phyloP scores from a whole-genome alignment of 2,329 filamentous ascomycete species.

The Cladobotryum protrusum region DNA sequence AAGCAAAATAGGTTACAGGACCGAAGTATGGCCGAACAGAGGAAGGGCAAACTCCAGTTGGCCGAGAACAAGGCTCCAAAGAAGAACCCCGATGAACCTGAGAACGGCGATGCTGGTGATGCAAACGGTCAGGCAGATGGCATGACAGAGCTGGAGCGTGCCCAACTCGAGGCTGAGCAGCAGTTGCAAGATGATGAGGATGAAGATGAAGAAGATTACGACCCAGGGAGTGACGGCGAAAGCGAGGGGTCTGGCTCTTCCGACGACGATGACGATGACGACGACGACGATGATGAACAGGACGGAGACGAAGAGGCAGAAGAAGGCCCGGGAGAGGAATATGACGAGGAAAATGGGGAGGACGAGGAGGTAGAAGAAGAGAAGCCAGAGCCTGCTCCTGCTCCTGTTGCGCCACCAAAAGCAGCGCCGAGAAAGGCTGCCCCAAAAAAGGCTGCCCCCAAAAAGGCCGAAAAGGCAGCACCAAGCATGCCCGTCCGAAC shows the following conservation, averaged over 20 bases:
- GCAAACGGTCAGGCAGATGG: constrained; percentile 32
- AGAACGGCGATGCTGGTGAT: constrained; percentile 27
- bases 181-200: constrained; percentile 54
- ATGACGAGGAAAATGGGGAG: constrained; percentile 20
- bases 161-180: constrained; percentile 46
- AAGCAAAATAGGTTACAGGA: constrained; percentile 57
- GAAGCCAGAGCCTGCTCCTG: constrained; percentile 10
- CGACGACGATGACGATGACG: constrained; percentile 47
- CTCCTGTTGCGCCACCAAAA: background rate
- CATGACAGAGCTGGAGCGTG: constrained; percentile 44
- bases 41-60: constrained; percentile 58
- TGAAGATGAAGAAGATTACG: constrained; percentile 60
- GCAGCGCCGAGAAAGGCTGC: too few species aligned
- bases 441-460: background rate
- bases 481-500: constrained; percentile 18
- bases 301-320: constrained; percentile 33
- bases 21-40: constrained; percentile 61
- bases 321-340: constrained; percentile 25
- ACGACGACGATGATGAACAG: constrained; percentile 40
- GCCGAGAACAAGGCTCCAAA: constrained; percentile 51
- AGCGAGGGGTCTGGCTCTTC: constrained; percentile 50
- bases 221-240: constrained; percentile 55
- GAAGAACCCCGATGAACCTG: constrained; percentile 36
- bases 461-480: background rate
- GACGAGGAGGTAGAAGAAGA: constrained; percentile 16